Percentiles rank a stretch among this genome's conserved stretches.
Conservation (phyloP, 2,329 filamentous ascomycete genomes). For the Grosmannia serpens region DNA sequence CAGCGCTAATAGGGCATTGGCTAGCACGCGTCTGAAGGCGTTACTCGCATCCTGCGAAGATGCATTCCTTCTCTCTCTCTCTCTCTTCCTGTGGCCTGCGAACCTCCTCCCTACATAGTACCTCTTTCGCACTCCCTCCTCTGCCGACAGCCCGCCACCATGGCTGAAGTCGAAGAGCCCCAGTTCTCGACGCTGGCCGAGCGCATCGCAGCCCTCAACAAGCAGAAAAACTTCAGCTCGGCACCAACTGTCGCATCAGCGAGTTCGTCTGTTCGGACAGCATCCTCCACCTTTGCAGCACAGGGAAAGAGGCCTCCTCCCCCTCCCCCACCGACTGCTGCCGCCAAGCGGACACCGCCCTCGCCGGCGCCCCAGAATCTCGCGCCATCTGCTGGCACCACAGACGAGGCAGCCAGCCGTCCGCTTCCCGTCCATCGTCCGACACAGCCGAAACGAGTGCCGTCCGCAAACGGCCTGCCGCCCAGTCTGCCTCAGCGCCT, state of each 20-base stretch:
- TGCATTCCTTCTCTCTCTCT: neutral
- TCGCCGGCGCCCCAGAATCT: neutral
- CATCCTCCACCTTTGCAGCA: neutral
- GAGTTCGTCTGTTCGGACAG: neutral
- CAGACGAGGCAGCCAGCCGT: neutral
- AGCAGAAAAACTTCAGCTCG: slow-evolving; percentile 42
- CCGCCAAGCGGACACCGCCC: slow-evolving; percentile 11
- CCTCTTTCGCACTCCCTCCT: neutral
- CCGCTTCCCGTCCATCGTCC: slow-evolving; percentile 17
- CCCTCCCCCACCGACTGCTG: slow-evolving; percentile 1
- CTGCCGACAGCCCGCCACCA: slow-evolving; percentile 17
- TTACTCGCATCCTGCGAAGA: neutral
- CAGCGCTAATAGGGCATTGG: neutral
- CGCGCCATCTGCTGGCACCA: neutral
- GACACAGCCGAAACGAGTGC: slow-evolving; percentile 16
- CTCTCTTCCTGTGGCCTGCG: neutral
- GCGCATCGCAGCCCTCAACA: slow-evolving; percentile 52
- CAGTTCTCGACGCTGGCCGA: slow-evolving; percentile 49
- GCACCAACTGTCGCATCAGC: neutral
- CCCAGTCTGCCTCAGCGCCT: slow-evolving; percentile 41
- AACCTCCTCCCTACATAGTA: neutral
- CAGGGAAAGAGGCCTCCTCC: neutral
- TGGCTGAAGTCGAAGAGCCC: slow-evolving; percentile 52
- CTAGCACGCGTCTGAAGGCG: neutral
- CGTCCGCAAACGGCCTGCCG: slow-evolving; percentile 24